Conservation (phyloP, 2,329 filamentous ascomycete genomes). For the Cylindrodendrum hubeiense region DNA sequence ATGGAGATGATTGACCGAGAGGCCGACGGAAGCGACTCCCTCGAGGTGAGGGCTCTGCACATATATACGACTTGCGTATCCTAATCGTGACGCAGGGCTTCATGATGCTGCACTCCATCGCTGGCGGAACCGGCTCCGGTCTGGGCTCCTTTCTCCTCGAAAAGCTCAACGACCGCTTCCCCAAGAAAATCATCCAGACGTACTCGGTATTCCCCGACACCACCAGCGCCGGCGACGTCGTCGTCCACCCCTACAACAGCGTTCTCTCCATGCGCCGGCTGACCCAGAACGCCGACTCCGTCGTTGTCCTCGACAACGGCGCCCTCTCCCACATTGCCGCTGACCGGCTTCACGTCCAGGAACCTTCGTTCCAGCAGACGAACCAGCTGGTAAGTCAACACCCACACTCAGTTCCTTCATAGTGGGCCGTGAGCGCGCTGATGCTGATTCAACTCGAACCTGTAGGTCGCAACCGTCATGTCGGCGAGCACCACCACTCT, state of each 20-base stretch:
- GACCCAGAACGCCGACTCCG: constrained; percentile 96
- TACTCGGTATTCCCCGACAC: constrained; percentile 99
- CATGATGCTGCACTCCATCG: constrained; percentile 99
- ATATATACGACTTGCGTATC: background rate
- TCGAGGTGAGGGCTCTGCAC: constrained; percentile 69
- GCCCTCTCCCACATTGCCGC: constrained; percentile 94
- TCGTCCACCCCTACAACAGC: constrained; percentile 99
- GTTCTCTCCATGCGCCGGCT: constrained; percentile 90
- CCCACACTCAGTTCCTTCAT: background rate
- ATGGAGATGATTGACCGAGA: constrained; percentile 99
- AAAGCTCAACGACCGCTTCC: constrained; percentile 95
- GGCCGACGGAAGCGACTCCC: constrained; percentile 95
- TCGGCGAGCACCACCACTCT: constrained; percentile 97
- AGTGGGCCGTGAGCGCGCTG: background rate
- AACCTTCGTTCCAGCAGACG: constrained; percentile 96
- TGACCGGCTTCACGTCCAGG: constrained; percentile 92
- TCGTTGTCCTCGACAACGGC: constrained; percentile 96
- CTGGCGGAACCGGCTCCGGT: constrained; percentile 96
- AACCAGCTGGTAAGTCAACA: constrained; percentile 82
- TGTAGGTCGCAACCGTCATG: constrained; percentile 92
- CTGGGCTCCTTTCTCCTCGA: constrained; percentile 95
- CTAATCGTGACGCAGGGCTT: constrained; percentile 74
- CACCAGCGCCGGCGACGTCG: constrained; percentile 86
- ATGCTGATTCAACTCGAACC: background rate
- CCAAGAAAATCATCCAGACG: constrained; percentile 99